Evolutionary conservation across 176 grass and related monocot species (phyloP).

Genomic region (Oryza officinalis): DNA sequence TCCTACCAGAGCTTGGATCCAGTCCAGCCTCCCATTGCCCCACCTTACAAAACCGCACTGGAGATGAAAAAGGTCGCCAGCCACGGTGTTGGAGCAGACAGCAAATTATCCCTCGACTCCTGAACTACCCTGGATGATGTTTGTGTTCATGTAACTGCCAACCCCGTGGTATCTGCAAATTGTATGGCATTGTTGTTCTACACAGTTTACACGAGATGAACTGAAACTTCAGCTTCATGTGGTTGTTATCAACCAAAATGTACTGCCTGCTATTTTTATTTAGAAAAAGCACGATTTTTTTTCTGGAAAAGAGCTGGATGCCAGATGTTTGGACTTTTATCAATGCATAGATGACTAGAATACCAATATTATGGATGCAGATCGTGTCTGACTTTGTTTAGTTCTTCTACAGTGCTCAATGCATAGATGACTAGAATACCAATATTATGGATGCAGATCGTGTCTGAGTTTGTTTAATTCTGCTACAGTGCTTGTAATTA

Average conservation of each 20-base stretch:
- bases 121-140: constrained; percentile 6
- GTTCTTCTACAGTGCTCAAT: not conserved
- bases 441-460: not conserved
- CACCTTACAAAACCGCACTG: constrained; percentile 76
- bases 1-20: constrained; percentile 75
- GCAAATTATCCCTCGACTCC: constrained; percentile 31
- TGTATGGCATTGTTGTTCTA: not conserved
- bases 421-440: not conserved
- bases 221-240: not conserved
- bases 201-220: not conserved
- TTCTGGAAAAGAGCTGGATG: not conserved
- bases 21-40: constrained; percentile 79
- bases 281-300: not conserved
- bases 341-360: not conserved
- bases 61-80: constrained; percentile 72
- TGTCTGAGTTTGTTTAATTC: not conserved
- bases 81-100: constrained; percentile 36
- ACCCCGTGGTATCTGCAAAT: not conserved
- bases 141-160: not conserved
- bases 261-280: not conserved
- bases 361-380: not conserved
- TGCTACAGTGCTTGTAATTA: not conserved
- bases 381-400: not conserved
- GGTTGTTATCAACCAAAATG: not conserved
- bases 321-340: not conserved